Evolutionary conservation across 495 filamentous ascomycete species (phyloP).

Genomic region (Haplographium delicatum): DNA sequence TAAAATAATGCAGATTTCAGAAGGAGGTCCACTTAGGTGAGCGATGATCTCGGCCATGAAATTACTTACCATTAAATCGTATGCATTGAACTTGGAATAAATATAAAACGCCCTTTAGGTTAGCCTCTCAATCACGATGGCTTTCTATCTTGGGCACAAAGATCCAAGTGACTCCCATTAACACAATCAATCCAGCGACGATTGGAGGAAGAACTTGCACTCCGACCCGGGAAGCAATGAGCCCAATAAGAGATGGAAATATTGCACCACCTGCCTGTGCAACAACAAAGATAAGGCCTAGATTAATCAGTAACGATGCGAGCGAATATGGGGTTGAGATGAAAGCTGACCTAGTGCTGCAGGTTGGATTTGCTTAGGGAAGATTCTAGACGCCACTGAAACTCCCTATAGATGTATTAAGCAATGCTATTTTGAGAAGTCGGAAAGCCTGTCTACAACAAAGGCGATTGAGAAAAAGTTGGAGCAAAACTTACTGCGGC

Average conservation of each 20-base stretch:
- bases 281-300: slow-evolving; percentile 40
- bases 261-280: slow-evolving; percentile 45
- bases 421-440: too few species aligned
- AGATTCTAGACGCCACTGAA: slow-evolving; percentile 33
- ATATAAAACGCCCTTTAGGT: too few species aligned
- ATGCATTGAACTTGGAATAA: too few species aligned
- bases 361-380: slow-evolving; percentile 36
- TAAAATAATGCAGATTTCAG: too few species aligned
- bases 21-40: too few species aligned
- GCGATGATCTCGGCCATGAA: too few species aligned
- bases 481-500: slow-evolving; percentile 29
- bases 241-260: slow-evolving; percentile 46
- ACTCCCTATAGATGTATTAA: slow-evolving; percentile 35
- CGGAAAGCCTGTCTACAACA: too few species aligned
- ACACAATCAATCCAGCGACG: slow-evolving; percentile 39
- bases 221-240: slow-evolving; percentile 40
- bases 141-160: slow-evolving; percentile 40
- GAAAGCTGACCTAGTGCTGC: slow-evolving; percentile 28
- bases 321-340: background rate
- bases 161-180: slow-evolving; percentile 39
- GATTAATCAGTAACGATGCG: slow-evolving; percentile 1
- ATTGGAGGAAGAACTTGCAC: slow-evolving; percentile 47
- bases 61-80: too few species aligned
- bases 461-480: too few species aligned
- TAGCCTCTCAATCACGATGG: too few species aligned